phyloP scores from a whole-genome alignment of 805 yeast genomes.

The Suhomyces emberorum region DNA sequence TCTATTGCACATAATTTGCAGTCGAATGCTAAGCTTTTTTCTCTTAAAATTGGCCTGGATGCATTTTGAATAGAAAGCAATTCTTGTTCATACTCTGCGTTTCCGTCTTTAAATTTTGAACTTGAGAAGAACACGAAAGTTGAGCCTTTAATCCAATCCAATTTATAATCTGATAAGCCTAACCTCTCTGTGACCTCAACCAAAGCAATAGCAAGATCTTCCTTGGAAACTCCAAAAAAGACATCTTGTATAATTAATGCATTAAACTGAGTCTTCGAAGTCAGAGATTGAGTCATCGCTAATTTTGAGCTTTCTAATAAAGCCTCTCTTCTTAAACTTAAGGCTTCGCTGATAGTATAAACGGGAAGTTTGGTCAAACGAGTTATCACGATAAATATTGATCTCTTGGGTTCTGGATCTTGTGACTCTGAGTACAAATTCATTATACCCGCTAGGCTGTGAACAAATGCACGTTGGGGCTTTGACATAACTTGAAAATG shows the following conservation, averaged over 20 bases:
- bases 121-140: constrained; percentile 41
- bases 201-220: constrained; percentile 38
- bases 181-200: constrained; percentile 19
- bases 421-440: constrained; percentile 67
- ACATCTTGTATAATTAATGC: constrained; percentile 54
- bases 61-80: constrained; percentile 38
- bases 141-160: constrained; percentile 43
- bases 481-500: constrained; percentile 73
- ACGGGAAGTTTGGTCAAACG: constrained; percentile 38
- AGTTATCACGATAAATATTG: constrained; percentile 56
- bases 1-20: constrained; percentile 47
- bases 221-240: constrained; percentile 50
- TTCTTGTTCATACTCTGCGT: constrained; percentile 39
- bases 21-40: constrained; percentile 46
- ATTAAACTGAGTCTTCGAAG: constrained; percentile 36
- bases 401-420: constrained; percentile 76
- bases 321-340: constrained; percentile 21
- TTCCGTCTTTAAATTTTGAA: constrained; percentile 28
- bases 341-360: constrained; percentile 45
- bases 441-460: constrained; percentile 59
- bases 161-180: constrained; percentile 19
- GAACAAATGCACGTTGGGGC: constrained; percentile 69
- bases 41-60: constrained; percentile 31
- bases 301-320: constrained; percentile 17
- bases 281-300: constrained; percentile 12